Evolutionary conservation across 202 grass and related monocot genomes (phyloP), one percentile per base, ranked within the genome.

Genomic region (Bolboschoenoplectus hybrid): DNA sequence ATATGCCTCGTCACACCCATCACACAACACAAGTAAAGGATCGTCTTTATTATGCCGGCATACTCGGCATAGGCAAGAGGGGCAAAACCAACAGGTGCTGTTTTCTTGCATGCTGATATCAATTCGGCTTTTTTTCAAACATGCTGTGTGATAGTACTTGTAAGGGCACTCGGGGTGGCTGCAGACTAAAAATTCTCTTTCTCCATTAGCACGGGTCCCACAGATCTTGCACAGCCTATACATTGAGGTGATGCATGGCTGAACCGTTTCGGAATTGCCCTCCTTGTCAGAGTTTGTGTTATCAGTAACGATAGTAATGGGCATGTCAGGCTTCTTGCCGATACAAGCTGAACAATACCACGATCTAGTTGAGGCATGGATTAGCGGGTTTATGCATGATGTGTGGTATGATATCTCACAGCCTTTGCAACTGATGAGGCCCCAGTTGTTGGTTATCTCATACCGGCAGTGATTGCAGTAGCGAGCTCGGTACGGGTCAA

Each of bases 131-230:
- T 82, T 86, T 81, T 89, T 98, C 51, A 98, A 72, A 84, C 96
- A 98, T 88, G 89, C 81, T 17, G 89, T 87, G 82, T 96, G 97
- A 85, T 99, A 97, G 80, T 90, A 99, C 83, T 96, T 99, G 88
- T 88, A 99, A 38, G 85, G 72, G 67, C 97, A 97, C 74, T 90
- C 90, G 45, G 67, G 83, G 55, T 95, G 96, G 32, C 90, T 88
- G 11, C 96, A 98, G 34, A 98, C 81, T 61, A 98, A 35, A 89
- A 98, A 98, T 85, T 83, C 91, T 85, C 81, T 95, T 19, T 95
- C 85, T 20, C 94, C 90, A 13, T 98, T 93, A 77, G 93, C 91
- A 61, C 90, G 88, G 49, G 85, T 92, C 40, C 96, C 91, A 20
- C 96, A 95, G 75, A 94, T 77, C 64, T 98, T 98, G 87, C 93